These are phyloP conservation scores for Hypoxylon sp. DNA, from an alignment of 2,329 filamentous ascomycete genomes.

Conservation along the genomic window DNA sequence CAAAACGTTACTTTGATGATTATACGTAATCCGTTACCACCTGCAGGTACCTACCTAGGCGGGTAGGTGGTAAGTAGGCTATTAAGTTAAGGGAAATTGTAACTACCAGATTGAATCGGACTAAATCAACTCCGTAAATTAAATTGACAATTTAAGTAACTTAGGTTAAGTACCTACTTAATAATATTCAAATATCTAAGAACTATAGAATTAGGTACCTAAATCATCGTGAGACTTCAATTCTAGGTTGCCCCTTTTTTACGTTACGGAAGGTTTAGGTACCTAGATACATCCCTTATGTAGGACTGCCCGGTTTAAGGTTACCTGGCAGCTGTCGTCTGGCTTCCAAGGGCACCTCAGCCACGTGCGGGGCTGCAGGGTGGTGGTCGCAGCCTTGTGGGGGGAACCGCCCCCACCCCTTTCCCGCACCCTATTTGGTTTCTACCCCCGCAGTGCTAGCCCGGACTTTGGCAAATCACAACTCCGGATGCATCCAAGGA, in stretches of 20 bases:
- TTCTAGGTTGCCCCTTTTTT: not conserved
- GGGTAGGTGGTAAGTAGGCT: too few species aligned
- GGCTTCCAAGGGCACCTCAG: not conserved
- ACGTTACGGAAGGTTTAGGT: not conserved
- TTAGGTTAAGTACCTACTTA: too few species aligned
- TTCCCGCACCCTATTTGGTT: not conserved
- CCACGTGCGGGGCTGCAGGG: not conserved
- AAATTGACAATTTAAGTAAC: too few species aligned
- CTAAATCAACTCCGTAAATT: not conserved
- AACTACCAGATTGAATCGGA: not conserved
- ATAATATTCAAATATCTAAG: too few species aligned
- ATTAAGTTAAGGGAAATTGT: not conserved
- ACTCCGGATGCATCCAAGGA: not conserved
- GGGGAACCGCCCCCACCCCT: not conserved
- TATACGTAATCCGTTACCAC: not conserved
- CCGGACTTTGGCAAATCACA: too few species aligned
- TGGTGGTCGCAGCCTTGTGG: not conserved
- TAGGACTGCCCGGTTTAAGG: not conserved
- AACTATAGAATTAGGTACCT: not conserved
- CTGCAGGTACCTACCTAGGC: too few species aligned
- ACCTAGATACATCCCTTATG: too few species aligned
- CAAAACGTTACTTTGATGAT: not conserved
- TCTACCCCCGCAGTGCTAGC: not conserved
- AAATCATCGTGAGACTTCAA: not conserved
- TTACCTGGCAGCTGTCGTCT: not conserved